Base-by-base conservation (phyloP, 2,329 filamentous ascomycete species). In the Sphaerostilbella broomeana region DNA sequence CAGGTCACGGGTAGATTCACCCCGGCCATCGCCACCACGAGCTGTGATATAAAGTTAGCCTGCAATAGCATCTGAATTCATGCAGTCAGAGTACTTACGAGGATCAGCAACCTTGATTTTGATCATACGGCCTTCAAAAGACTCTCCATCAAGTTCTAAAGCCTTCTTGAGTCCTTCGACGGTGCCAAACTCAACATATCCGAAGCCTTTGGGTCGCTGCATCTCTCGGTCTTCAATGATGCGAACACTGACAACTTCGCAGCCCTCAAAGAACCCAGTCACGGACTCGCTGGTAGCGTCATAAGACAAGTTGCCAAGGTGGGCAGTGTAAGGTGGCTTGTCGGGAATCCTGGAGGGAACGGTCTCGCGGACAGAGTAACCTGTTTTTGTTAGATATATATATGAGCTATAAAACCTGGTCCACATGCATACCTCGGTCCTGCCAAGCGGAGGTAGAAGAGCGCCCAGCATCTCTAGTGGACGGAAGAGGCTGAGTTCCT, bases 161-260 rank as follows among this genome's bases (percentile, higher is more conserved):
- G 92, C 92, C 66, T 88, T 84, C 72, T 94, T 94, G 56, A 98
- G 71, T 44, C 90, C 90, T 35, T 97, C 90, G 30, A 92, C 69
- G 36, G 79, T 82, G 50, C 74, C 79, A 57, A 98, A 98, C 64
- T 98, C 92, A 50, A 94, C 90, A 62, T 98, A 98, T 46, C 90
- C 92, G 56, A 98, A 98, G 34, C 92, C 92, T 72, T 98, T 98
- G 50, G 92, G 92, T 58, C 89, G 88, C 64, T 84, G 80, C 59
- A 92, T 84, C 62, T 95, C 75, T 59, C 90, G 92, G 66, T 98
- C 94, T 69, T 95, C 90, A 48, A 98, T 94, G 55, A 98, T 88
- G 56, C 92, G 86, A 50, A 98, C 87, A 60, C 80, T 95, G 50
- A 84, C 84, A 53, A 95, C 82, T 49, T 87, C 77, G 63, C 90